A percentile compares a stretch with the other conserved stretches of the same genome.
These are phyloP conservation scores for Oenanthe javanica DNA, from an alignment of 140 eudicot species.

Conservation along the genomic window DNA sequence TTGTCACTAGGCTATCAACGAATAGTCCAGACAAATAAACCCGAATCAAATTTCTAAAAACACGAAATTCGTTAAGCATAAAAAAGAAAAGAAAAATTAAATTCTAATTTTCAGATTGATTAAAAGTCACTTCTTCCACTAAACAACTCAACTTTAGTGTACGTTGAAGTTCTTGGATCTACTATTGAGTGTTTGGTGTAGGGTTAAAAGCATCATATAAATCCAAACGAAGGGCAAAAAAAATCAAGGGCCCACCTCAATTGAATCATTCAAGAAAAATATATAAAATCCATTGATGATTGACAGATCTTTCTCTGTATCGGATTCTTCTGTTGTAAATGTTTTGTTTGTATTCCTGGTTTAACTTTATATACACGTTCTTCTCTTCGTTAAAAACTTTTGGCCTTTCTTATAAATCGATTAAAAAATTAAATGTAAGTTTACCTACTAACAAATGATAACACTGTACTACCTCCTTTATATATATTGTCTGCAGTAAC, in stretches of 20 bases:
- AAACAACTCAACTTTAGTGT: background rate
- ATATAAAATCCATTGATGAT: conserved; percentile 35
- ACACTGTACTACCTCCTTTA: background rate
- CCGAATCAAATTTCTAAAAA: background rate
- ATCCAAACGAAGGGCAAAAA: conserved; percentile 4
- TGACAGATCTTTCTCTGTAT: conserved; percentile 35
- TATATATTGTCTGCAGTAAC: background rate
- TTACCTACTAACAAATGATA: background rate
- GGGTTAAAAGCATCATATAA: conserved; percentile 8
- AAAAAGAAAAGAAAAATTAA: background rate
- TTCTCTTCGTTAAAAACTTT: background rate
- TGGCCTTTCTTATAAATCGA: background rate
- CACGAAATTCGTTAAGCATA: background rate
- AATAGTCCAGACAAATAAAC: background rate
- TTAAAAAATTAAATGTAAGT: background rate
- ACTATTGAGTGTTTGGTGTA: background rate
- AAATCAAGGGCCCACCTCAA: conserved; percentile 18
- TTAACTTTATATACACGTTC: background rate
- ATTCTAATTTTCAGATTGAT: background rate
- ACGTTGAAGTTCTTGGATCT: conserved; percentile 7
- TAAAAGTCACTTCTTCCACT: conserved; percentile 6
- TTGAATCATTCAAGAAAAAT: conserved; percentile 26
- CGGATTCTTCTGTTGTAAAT: conserved; percentile 43
- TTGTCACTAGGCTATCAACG: background rate
- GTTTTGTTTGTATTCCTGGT: conserved; percentile 23